Base-by-base conservation (phyloP, 345 rosid genomes). In the Capsella bursapastoris region DNA sequence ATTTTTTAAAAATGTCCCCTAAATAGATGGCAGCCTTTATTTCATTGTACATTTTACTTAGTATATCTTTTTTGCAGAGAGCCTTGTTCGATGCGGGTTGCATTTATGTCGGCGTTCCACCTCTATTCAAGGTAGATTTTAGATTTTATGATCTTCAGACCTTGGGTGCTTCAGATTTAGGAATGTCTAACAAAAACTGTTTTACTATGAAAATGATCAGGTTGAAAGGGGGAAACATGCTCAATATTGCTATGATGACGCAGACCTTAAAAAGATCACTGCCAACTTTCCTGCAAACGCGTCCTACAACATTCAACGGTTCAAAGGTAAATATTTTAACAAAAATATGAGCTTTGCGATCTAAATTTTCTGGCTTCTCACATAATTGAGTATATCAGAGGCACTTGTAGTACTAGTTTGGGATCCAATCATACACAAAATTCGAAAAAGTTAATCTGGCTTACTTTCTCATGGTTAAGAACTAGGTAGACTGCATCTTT, bases 41-140 rank as follows among this genome's bases (percentile, higher is more conserved):
- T 43, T 49, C 34, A 55, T 60, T 34, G 44, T 62, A 35, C 75
- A 70, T 58, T 55, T 77, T 35, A 71, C 80, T 59, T 14, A 1
- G 12, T 73, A 34, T 16, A 67, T 71, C 38, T 74, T 77, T 22
- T 72, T 31, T 78, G 83, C 84, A 96, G 99, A 89, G 84, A 86
- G 84, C 93, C 59, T 83, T 96, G 62, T 96, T 90, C 66, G 97
- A 96, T 56, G 89, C 87, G 41, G 98, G 99, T 66, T 89, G 87
- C 85, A 92, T 96, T 58, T 96, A 92, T 41, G 97, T 92, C n/a
- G 99, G 97, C 67, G 98, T 96, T 74, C 96, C 99, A 31, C 99
- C 99, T 14, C 89, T 96, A 71, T 96, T 81, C 85, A 92, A 96
- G 98, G 98, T 89, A 69, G 53, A 77, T 57, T 35, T 44, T 51